Evolutionary conservation across 768 basidiomycete species (phyloP).

Genomic region (Boletus reticuloceps): DNA sequence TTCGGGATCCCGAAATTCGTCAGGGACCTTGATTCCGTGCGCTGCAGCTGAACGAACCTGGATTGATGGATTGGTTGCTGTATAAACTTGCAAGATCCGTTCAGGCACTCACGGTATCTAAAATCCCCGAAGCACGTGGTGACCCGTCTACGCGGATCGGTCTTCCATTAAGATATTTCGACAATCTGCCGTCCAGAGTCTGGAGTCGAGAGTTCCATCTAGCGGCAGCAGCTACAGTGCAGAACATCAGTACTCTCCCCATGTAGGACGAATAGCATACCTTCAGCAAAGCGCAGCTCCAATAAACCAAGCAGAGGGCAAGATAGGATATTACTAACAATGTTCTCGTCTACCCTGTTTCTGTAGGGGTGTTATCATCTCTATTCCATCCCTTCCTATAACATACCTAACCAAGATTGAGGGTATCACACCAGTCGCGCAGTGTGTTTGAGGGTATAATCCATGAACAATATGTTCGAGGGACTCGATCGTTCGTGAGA

Average conservation of each 20-base stretch:
- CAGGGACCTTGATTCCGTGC: slow-evolving; percentile 68
- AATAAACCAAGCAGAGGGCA: slow-evolving; percentile 68
- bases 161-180: slow-evolving; percentile 64
- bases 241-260: not conserved
- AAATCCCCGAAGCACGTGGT: slow-evolving; percentile 70
- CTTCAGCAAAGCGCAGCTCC: slow-evolving; percentile 60
- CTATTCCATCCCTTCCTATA: not conserved
- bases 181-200: slow-evolving; percentile 61
- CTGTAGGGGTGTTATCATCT: slow-evolving; percentile 32
- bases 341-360: slow-evolving; percentile 67
- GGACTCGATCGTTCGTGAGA: slow-evolving; percentile 74
- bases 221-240: slow-evolving; percentile 54
- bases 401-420: slow-evolving; percentile 55
- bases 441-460: slow-evolving; percentile 59
- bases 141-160: slow-evolving; percentile 73
- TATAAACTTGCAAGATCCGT: not conserved
- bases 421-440: slow-evolving; percentile 43
- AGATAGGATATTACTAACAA: slow-evolving; percentile 63
- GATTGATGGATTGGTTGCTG: too few relatives aligned
- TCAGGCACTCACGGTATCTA: slow-evolving; percentile 57
- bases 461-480: slow-evolving; percentile 73
- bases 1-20: slow-evolving; percentile 65
- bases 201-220: slow-evolving; percentile 61
- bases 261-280: slow-evolving; percentile 32
- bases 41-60: slow-evolving; percentile 68